A percentile compares a stretch with the other conserved stretches of the same genome.
These are phyloP conservation scores for Trichosporon sp. DNA, from an alignment of 1,284 basidiomycete species.

Conservation along the genomic window DNA sequence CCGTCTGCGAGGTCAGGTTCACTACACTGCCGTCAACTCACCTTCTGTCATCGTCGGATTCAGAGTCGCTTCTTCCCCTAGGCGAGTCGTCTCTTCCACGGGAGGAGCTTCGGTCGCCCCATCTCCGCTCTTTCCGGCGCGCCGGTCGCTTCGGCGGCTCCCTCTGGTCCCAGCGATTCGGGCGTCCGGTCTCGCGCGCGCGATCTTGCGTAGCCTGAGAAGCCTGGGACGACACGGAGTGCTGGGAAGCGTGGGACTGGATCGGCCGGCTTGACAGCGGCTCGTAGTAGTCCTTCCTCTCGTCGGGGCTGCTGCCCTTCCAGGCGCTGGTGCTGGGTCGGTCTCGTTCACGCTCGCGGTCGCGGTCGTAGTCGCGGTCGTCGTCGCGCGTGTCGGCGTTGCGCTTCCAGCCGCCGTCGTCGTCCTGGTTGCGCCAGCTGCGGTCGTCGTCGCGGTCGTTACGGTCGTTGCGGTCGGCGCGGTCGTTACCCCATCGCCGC, in stretches of 20 bases:
- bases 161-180: background rate
- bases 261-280: background rate
- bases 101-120: background rate
- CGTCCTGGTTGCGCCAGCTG: background rate
- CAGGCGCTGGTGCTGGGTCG: background rate
- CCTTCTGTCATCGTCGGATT: background rate
- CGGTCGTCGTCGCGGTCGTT: conserved; percentile 7
- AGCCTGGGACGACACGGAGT: background rate
- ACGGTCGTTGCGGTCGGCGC: conserved; percentile 8
- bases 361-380: conserved; percentile 7
- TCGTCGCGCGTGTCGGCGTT: conserved; percentile 2
- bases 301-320: conserved; percentile 1
- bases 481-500: conserved; percentile 9
- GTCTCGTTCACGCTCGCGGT: conserved; percentile 8
- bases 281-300: conserved; percentile 5
- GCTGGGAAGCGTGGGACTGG: background rate
- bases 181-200: background rate
- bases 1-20: background rate
- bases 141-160: background rate
- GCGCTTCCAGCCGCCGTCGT: conserved; percentile 9
- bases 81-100: background rate
- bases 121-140: background rate
- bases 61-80: background rate
- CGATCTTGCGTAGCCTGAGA: background rate
- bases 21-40: background rate